These are phyloP conservation scores for Pseudonitzschia multiseries DNA, from an alignment of 108 stramenopile genomes.

Conservation along the genomic window DNA sequence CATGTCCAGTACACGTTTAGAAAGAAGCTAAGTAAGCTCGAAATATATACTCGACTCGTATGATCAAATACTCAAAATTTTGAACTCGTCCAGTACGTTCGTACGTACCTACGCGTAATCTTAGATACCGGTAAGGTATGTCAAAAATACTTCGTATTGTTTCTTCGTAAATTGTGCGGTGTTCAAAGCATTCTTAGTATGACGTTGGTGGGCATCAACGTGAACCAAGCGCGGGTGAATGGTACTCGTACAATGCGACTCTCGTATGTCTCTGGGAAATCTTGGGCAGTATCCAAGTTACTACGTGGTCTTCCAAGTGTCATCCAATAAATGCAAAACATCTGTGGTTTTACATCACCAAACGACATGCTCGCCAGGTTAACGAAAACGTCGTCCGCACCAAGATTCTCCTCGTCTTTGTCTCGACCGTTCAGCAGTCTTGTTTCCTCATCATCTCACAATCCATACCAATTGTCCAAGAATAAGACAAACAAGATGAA, in stretches of 20 bases:
- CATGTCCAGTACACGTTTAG: too few relatives aligned
- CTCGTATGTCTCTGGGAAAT: neutral
- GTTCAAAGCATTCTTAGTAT: constrained; percentile 6
- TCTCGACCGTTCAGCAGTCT: constrained; percentile 6
- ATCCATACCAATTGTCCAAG: neutral
- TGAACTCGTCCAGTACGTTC: neutral
- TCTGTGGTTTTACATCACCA: neutral
- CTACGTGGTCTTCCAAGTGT: constrained; percentile 21
- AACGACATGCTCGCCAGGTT: constrained; percentile 7
- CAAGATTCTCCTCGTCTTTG: constrained; percentile 11
- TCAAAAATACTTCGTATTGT: too few relatives aligned
- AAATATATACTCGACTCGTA: neutral
- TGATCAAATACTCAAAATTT: neutral
- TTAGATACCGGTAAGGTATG: too few relatives aligned
- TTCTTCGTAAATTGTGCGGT: constrained; percentile 8
- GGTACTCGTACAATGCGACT: neutral
- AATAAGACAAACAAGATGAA: constrained; percentile 52
- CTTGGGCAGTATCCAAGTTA: neutral
- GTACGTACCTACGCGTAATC: too few relatives aligned
- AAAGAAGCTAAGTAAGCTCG: neutral
- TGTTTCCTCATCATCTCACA: neutral
- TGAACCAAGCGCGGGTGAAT: neutral
- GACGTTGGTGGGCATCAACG: constrained; percentile 2
- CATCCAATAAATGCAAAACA: neutral
- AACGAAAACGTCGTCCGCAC: neutral